Base-by-base conservation (phyloP, 2,329 filamentous ascomycete species). In the Tolypocladium tundrense region DNA sequence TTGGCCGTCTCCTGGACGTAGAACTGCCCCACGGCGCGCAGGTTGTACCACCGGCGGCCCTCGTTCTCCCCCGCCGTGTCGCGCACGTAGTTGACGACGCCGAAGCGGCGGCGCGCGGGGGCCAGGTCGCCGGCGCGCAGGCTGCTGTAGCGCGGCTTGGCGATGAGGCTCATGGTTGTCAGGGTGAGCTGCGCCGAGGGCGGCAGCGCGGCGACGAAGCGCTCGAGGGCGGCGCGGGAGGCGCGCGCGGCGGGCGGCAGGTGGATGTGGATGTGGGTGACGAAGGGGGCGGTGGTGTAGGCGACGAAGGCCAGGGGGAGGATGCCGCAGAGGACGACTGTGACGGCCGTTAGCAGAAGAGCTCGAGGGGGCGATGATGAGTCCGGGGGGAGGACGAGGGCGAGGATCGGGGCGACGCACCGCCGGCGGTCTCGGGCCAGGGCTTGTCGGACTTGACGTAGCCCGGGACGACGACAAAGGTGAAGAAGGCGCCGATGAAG, bases 221-320 rank as follows among this genome's bases (percentile, higher is more conserved):
- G 77, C 59, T 78, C 72, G 27, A 88, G 74, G 54, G 79, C 71
- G 35, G 79, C 73, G 40, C 79, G 80, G 0, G 86, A 88, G 43
- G 77, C 71, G 51, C 88, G 83, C 19, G 87, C 88, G 63, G 80
- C 81, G 0, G 76, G 69, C 0, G 90, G 90, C 1, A 92, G 77
- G 27, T 82, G 80, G 54, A 94, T 74, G 70, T 88, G 84, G 60
- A 94, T 79, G 66, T 86, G 85, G 45, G 85, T 84, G 9, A 93
- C 88, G 66, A 88, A 89, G 3, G 90, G 88, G 0, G 83, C 78
- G 2, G 86, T 84, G 53, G 81, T 80, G 69, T 85, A 87, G 41
- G 80, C 76, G 27, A 90, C 78, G 65, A 86, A 83, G 41, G 83
- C 58, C 64, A 91, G 74, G 3, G 90, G 90, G 10, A 88, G 71